A percentile compares a stretch with the other conserved stretches of the same genome.
Conservation (phyloP, 306 rosid genomes). For the Prunus fruticosa region DNA sequence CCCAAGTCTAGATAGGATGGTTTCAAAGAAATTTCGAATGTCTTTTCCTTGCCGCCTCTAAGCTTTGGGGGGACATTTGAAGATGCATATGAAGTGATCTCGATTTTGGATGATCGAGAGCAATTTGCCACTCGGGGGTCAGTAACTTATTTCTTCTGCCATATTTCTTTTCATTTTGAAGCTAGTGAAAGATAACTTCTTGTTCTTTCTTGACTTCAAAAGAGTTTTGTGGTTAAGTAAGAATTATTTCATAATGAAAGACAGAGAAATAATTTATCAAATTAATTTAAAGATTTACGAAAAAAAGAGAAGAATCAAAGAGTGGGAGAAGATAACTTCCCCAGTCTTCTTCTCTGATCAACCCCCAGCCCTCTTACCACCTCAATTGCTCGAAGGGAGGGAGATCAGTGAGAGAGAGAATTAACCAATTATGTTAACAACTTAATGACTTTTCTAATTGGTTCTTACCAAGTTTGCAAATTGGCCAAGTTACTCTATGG, state of each 20-base stretch:
- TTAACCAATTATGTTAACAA: too few relatives aligned
- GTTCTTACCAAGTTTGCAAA: too few relatives aligned
- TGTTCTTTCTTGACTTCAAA: background rate
- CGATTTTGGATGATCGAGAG: conserved; percentile 88
- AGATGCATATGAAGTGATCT: conserved; percentile 67
- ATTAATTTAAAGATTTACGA: too few relatives aligned
- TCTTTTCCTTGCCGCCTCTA: conserved; percentile 75
- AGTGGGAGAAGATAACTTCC: too few relatives aligned
- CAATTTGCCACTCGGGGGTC: conserved; percentile 88
- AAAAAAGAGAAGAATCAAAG: too few relatives aligned
- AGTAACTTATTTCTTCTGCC: conserved; percentile 27
- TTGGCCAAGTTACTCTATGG: too few relatives aligned
- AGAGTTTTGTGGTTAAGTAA: background rate
- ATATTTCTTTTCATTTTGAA: background rate
- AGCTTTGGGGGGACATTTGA: conserved; percentile 84
- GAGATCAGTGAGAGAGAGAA: too few relatives aligned
- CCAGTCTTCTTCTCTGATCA: too few relatives aligned
- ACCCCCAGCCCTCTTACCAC: too few relatives aligned
- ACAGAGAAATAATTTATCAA: background rate
- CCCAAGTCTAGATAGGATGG: conserved; percentile 40
- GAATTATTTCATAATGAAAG: background rate
- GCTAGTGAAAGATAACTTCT: background rate
- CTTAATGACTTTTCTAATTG: too few relatives aligned
- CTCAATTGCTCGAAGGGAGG: too few relatives aligned
- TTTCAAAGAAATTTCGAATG: conserved; percentile 33